Evolutionary conservation across 129 eudicot genomes (phyloP).

Genomic region (Flaveria brownii): DNA sequence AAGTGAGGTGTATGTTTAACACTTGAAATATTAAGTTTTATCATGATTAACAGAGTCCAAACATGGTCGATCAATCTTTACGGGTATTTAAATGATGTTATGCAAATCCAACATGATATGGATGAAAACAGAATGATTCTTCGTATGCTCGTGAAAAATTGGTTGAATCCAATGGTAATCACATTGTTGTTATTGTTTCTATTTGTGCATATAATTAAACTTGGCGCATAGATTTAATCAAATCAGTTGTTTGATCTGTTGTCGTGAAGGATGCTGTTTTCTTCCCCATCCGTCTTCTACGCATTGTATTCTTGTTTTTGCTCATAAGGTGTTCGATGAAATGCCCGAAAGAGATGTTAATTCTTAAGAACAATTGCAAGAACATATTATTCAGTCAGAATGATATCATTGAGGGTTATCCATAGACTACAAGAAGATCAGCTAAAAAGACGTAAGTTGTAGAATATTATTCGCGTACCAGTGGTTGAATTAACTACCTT

Average conservation of each 20-base stretch:
- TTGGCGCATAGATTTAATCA: neutral
- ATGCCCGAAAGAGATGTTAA: neutral
- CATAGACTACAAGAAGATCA: neutral
- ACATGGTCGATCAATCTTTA: no score
- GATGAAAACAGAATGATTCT: no score
- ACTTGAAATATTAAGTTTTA: no score
- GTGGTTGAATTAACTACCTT: no score
- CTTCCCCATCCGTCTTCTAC: neutral
- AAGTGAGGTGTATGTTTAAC: no score
- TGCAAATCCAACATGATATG: no score
- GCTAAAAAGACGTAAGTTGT: neutral
- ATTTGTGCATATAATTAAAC: neutral
- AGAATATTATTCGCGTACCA: no score
- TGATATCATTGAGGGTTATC: no score
- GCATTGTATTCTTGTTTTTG: neutral
- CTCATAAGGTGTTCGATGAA: neutral
- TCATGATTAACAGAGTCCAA: no score
- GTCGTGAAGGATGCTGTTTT: neutral
- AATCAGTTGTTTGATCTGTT: neutral
- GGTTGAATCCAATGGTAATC: neutral
- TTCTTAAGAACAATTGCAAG: neutral
- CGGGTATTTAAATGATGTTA: no score
- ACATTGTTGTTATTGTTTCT: slow-evolving; percentile 4
- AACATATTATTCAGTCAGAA: no score
- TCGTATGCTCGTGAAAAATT: no score